Conservation (phyloP, 2,329 filamentous ascomycete genomes). For the Penicillium sp. region DNA sequence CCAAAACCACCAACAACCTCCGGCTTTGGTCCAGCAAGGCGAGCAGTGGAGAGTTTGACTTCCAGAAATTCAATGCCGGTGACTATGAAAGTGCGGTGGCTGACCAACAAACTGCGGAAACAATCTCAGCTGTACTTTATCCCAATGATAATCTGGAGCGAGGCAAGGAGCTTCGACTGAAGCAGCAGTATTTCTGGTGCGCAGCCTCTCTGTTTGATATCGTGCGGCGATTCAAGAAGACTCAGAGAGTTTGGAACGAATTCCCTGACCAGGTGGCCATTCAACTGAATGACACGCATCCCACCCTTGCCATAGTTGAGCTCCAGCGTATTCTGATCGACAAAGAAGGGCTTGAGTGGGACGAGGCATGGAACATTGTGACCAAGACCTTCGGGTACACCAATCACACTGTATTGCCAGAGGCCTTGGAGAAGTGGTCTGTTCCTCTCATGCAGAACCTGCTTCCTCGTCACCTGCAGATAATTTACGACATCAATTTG, state of each 20-base stretch:
- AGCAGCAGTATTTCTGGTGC: constrained; percentile 99
- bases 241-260: constrained; percentile 82
- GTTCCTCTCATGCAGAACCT: constrained; percentile 89
- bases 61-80: constrained; percentile 98
- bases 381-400: constrained; percentile 86
- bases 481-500: constrained; percentile 97
- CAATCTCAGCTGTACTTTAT: constrained; percentile 94
- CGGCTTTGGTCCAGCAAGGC: constrained; percentile 97
- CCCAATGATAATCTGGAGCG: constrained; percentile 96
- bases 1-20: constrained; percentile 90
- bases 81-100: constrained; percentile 97
- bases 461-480: constrained; percentile 88
- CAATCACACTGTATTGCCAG: constrained; percentile 95
- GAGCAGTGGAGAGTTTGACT: constrained; percentile 95
- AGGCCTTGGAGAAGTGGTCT: constrained; percentile 98
- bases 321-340: constrained; percentile 90
- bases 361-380: constrained; percentile 83
- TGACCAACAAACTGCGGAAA: constrained; percentile 98
- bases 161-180: constrained; percentile 93
- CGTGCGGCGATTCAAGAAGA: constrained; percentile 96
- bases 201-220: constrained; percentile 95
- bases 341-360: constrained; percentile 87
- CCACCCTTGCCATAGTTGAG: constrained; percentile 93
- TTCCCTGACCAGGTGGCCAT: constrained; percentile 96
- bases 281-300: constrained; percentile 97